These are phyloP conservation scores for Rhodotorula mucilaginosa DNA, from an alignment of 1,284 basidiomycete genomes.

Conservation along the genomic window DNA sequence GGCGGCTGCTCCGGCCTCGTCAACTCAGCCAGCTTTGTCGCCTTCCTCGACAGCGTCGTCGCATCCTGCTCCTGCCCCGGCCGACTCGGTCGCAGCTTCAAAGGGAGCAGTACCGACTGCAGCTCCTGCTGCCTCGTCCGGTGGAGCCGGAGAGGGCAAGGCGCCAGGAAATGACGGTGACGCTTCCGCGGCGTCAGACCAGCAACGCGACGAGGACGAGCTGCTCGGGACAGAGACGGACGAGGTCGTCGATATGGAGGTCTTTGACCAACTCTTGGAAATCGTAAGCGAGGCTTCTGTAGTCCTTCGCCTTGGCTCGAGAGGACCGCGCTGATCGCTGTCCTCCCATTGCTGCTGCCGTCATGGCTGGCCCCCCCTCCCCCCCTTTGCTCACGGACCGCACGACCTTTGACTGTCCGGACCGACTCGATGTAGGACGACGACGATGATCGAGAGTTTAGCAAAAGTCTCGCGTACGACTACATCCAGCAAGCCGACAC, in stretches of 20 bases:
- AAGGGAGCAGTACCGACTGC: background rate
- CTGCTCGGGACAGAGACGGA: slow-evolving; percentile 19
- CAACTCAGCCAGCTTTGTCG: no score
- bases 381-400: background rate
- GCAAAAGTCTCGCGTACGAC: slow-evolving; percentile 50
- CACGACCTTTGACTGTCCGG: background rate
- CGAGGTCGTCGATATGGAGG: slow-evolving; percentile 50
- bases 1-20: no score
- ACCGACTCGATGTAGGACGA: slow-evolving; percentile 45
- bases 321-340: background rate
- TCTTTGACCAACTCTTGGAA: slow-evolving; percentile 51
- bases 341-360: no score
- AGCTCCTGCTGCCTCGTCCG: background rate
- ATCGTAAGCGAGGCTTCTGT: slow-evolving; percentile 39
- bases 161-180: background rate
- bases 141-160: background rate
- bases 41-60: no score
- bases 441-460: slow-evolving; percentile 50
- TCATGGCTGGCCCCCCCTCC: background rate
- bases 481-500: slow-evolving; percentile 51
- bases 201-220: slow-evolving; percentile 5
- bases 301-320: no score
- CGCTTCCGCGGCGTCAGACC: background rate
- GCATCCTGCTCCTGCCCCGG: no score
- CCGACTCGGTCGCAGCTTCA: no score